phyloP scores from a whole-genome alignment of 164 flowering plant species.

The Piper betle region DNA sequence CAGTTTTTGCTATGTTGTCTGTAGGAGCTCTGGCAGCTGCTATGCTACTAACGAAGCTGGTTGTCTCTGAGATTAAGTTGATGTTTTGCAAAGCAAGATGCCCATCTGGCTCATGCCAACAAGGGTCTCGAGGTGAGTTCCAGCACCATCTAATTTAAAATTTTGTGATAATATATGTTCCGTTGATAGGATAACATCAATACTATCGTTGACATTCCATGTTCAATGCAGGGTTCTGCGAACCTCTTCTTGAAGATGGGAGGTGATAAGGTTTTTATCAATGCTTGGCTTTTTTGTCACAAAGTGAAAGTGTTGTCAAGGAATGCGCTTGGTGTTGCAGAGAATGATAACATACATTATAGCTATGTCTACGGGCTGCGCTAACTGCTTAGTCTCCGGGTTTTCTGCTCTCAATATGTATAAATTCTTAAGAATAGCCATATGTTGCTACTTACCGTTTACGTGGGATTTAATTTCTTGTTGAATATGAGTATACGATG shows the following conservation, averaged over 20 bases:
- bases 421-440: too few relatives aligned
- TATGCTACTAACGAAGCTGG: constrained; percentile 49
- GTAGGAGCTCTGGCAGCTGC: constrained; percentile 59
- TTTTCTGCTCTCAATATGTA: too few relatives aligned
- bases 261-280: neutral
- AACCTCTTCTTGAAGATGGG: neutral
- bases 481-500: too few relatives aligned
- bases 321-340: constrained; percentile 18
- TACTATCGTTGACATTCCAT: neutral
- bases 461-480: too few relatives aligned
- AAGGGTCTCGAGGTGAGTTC: constrained; percentile 27
- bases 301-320: neutral
- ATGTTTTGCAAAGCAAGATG: constrained; percentile 12
- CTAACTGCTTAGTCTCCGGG: too few relatives aligned
- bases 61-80: constrained; percentile 39
- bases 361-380: too few relatives aligned
- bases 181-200: constrained; percentile 20
- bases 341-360: too few relatives aligned
- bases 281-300: neutral
- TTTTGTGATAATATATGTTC: neutral
- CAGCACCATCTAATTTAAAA: neutral
- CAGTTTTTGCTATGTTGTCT: constrained; percentile 60
- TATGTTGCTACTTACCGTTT: too few relatives aligned
- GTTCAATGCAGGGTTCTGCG: too few relatives aligned
- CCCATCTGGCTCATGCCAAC: constrained; percentile 11